phyloP scores from a whole-genome alignment of 1,139 yeast species.

The Candida pseudoviswanathii region DNA sequence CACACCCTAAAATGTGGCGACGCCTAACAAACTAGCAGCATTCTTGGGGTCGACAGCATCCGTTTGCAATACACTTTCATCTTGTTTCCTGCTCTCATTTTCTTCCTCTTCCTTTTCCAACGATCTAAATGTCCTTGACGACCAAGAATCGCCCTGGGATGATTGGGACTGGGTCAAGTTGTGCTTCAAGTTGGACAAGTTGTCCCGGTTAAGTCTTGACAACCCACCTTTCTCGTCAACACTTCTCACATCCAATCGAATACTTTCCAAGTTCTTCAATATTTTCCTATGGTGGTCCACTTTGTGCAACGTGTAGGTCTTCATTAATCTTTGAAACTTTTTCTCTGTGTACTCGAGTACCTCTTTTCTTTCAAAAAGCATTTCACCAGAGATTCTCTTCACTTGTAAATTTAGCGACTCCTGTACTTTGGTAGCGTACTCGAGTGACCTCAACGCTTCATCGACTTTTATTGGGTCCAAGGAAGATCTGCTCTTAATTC shows the following conservation, averaged over 20 bases:
- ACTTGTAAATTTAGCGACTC: constrained; percentile 75
- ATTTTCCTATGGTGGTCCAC: constrained; percentile 88
- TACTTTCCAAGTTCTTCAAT: constrained; percentile 71
- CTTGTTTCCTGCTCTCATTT: constrained; percentile 26
- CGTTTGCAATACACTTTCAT: constrained; percentile 18
- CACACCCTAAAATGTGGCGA: constrained; percentile 56
- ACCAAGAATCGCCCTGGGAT: constrained; percentile 61
- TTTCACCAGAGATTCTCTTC: constrained; percentile 80
- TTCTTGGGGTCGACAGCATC: constrained; percentile 69
- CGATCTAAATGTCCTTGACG: constrained; percentile 63
- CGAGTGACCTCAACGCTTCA: constrained; percentile 80
- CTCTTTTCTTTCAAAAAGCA: constrained; percentile 71
- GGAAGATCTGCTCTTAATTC: constrained; percentile 71
- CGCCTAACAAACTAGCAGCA: constrained; percentile 80
- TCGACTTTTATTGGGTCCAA: constrained; percentile 89
- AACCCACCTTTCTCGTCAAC: constrained; percentile 83
- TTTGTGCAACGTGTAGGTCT: constrained; percentile 64
- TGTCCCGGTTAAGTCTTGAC: constrained; percentile 79
- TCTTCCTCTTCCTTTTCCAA: constrained; percentile 40
- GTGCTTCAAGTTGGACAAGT: constrained; percentile 49
- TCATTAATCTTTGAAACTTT: constrained; percentile 56
- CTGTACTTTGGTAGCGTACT: constrained; percentile 78
- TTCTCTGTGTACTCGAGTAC: constrained; percentile 57
- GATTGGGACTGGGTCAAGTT: constrained; percentile 53
- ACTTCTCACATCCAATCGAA: constrained; percentile 71